Evolutionary conservation across 176 grass and related monocot species (phyloP).

Genomic region (Eleusine indica): DNA sequence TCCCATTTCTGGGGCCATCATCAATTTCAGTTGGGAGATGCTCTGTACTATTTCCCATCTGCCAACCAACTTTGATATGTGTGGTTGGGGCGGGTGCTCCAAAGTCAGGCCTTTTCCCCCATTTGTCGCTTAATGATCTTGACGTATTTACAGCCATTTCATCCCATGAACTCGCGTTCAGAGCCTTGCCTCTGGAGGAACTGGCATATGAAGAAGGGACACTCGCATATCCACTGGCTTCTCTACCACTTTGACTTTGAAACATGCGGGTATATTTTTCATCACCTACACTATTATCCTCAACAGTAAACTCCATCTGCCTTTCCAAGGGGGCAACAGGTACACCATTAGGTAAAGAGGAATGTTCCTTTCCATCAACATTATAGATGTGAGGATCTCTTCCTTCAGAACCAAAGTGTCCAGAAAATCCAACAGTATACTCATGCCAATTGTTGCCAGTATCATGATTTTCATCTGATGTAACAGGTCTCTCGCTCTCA

Average conservation of each 20-base stretch:
- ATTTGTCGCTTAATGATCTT: conserved; percentile 60
- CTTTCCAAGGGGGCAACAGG: conserved; percentile 39
- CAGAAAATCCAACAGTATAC: conserved; percentile 45
- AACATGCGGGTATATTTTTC: conserved; percentile 56
- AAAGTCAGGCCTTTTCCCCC: conserved; percentile 63
- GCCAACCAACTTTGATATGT: conserved; percentile 53
- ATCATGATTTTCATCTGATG: conserved; percentile 43
- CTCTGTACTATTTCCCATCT: conserved; percentile 53
- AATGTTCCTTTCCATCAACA: conserved; percentile 52
- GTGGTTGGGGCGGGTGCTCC: conserved; percentile 21
- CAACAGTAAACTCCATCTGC: conserved; percentile 47
- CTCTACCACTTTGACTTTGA: conserved; percentile 63
- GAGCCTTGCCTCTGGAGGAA: conserved; percentile 58
- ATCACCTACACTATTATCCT: conserved; percentile 40
- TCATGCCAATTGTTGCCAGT: conserved; percentile 46
- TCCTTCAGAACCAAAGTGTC: conserved; percentile 47
- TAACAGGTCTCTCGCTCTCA: conserved; percentile 47
- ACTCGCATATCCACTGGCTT: conserved; percentile 38
- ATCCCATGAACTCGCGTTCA: conserved; percentile 59
- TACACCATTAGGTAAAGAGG: conserved; percentile 44
- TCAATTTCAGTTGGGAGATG: conserved; percentile 55
- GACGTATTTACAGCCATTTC: conserved; percentile 48
- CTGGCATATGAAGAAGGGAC: conserved; percentile 40
- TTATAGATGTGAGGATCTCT: conserved; percentile 53
- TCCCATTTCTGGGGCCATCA: conserved; percentile 44